These are phyloP conservation scores for Wickerhamomyces alni DNA, from an alignment of 805 yeast species.

Conservation along the genomic window DNA sequence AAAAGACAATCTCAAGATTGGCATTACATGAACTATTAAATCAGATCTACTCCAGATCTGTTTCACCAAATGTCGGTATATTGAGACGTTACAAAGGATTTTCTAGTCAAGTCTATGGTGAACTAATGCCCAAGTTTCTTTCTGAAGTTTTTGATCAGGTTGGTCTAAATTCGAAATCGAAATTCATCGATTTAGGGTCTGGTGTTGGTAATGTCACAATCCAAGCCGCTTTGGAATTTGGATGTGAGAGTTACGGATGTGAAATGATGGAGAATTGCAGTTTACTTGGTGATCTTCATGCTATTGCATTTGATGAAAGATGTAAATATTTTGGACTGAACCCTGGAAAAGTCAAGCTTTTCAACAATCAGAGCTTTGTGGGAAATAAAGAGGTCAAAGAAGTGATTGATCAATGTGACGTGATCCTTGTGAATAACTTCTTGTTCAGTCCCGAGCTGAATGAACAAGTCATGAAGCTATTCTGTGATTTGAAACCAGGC, in stretches of 20 bases:
- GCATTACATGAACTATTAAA: constrained; percentile 64
- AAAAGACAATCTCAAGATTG: constrained; percentile 30
- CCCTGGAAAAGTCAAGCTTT: constrained; percentile 50
- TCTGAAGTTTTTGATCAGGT: constrained; percentile 61
- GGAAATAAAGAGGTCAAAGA: constrained; percentile 51
- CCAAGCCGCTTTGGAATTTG: constrained; percentile 84
- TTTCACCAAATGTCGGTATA: constrained; percentile 64
- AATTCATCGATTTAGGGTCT: constrained; percentile 86
- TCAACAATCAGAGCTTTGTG: constrained; percentile 66
- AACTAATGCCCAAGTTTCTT: constrained; percentile 72
- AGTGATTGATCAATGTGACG: constrained; percentile 56
- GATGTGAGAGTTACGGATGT: constrained; percentile 82
- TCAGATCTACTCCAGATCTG: constrained; percentile 69
- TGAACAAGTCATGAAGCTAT: constrained; percentile 55
- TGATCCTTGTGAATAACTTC: constrained; percentile 76
- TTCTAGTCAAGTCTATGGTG: constrained; percentile 89
- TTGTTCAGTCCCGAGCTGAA: constrained; percentile 75
- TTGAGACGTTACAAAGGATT: constrained; percentile 75
- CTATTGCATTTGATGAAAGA: constrained; percentile 50
- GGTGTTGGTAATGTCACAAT: constrained; percentile 92
- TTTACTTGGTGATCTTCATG: constrained; percentile 55
- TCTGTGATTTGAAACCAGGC: constrained; percentile 62
- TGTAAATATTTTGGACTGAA: constrained; percentile 58
- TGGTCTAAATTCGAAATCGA: constrained; percentile 42
- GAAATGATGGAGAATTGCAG: constrained; percentile 87